Evolutionary conservation across 192 early-diverging fungal genomes (phyloP), one percentile per base, ranked within the genome.

Genomic region (Umbelopsis sp.): DNA sequence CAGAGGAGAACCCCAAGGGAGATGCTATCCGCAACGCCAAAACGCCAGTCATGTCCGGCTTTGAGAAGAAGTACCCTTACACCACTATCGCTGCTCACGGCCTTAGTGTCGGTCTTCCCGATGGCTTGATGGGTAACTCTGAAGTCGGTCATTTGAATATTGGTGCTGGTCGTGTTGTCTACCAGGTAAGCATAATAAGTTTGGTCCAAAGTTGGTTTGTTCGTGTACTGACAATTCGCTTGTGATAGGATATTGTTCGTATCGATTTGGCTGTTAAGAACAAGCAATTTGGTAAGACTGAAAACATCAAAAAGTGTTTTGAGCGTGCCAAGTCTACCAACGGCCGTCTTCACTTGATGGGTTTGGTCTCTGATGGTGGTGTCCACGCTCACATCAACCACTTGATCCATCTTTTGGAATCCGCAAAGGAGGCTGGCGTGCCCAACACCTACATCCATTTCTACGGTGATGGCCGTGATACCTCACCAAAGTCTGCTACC

Each of bases 131-230:
- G 98, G 98, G 97, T 68, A 99, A 99, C 89, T 95, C 93, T 49
- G 98, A 99, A 82, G 98, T 99, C 49, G 98, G 98, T 12, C 98
- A 99, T 75, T 81, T 98, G 77, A 99, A 99, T 88, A 96, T 99
- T 89, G 98, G 98, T 64, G 98, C 98, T 52, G 98, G 98, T 37
- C 90, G 98, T 46, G 87, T 99, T 21, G 98, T 99, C 35, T 98
- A 98, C 81, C 98, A 99, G 85, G 91, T 91, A 82, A 64, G 68
- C 48, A 49, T 49, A 18, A 13, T 13, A 49, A 8, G 47, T 23
- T 49, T 23, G 66, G 1, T 30, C 3, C 3, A 41, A 45, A 73
- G 71, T 33, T 50, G 20, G 22, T 11, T 23, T 41, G 11, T 16
- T 12, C 5, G 9, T 41, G 67, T 13, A 9, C 15, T 16, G 3